These are phyloP conservation scores for Stropharia rugosoannulata DNA, from an alignment of 768 basidiomycete species.

Conservation along the genomic window DNA sequence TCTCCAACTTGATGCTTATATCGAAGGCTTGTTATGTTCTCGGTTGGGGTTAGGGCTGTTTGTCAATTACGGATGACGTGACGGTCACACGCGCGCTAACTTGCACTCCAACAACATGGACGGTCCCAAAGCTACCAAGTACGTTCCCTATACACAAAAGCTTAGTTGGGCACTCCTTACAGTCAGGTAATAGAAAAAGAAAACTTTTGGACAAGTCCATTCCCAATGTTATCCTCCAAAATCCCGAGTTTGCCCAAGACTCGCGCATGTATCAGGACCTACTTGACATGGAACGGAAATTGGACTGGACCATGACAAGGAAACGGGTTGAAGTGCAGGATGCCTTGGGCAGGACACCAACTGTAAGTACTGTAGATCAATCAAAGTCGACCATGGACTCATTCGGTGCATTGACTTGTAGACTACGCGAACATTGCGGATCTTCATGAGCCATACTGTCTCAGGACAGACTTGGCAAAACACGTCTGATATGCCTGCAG, in stretches of 20 bases:
- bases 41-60: background rate
- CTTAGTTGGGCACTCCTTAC: background rate
- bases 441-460: constrained; percentile 87
- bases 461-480: constrained; percentile 86
- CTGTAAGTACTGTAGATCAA: constrained; percentile 39
- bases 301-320: constrained; percentile 94
- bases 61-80: background rate
- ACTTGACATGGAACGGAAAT: constrained; percentile 83
- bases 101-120: constrained; percentile 11
- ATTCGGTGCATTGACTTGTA: constrained; percentile 24
- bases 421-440: constrained; percentile 80
- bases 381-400: background rate
- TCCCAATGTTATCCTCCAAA: constrained; percentile 73
- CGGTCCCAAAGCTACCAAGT: constrained; percentile 19
- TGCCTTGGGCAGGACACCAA: constrained; percentile 70
- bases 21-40: too few species aligned
- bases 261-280: constrained; percentile 86
- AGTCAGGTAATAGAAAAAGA: constrained; percentile 48
- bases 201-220: constrained; percentile 80
- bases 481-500: constrained; percentile 39
- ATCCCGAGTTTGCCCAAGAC: constrained; percentile 76
- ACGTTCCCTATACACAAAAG: background rate
- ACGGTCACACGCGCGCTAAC: background rate
- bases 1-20: too few species aligned
- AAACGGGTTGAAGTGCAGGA: constrained; percentile 92